A percentile compares a stretch with the other conserved stretches of the same genome.
These are phyloP conservation scores for Pseudogymnoascus sp. DNA, from an alignment of 2,329 filamentous ascomycete species.

Conservation along the genomic window DNA sequence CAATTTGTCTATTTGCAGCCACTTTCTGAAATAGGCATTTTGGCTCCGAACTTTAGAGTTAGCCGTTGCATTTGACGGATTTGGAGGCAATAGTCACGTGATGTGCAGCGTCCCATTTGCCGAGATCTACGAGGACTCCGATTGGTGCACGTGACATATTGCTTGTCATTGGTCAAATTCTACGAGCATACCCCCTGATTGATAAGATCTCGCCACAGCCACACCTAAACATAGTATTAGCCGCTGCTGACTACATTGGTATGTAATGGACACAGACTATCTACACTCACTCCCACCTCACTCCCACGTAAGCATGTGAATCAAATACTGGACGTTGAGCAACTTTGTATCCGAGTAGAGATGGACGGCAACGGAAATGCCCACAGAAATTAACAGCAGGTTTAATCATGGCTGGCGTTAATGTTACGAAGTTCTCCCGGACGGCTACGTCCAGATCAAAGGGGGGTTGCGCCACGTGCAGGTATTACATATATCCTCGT, in stretches of 20 bases:
- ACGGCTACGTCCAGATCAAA: neutral
- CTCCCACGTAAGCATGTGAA: neutral
- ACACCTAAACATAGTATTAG: neutral
- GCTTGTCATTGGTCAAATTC: neutral
- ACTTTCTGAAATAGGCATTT: neutral
- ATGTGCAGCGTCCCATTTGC: neutral
- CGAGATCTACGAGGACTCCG: neutral
- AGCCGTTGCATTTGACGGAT: neutral
- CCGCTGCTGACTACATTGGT: neutral
- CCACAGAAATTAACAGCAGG: neutral
- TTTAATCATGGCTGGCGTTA: neutral
- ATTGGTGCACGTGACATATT: neutral
- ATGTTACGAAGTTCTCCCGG: neutral
- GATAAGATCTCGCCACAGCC: neutral
- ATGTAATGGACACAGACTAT: neutral
- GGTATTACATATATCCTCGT: neutral
- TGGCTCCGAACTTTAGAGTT: neutral
- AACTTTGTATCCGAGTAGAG: neutral
- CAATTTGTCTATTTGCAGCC: neutral
- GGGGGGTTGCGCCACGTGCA: slow-evolving; percentile 5
- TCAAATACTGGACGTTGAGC: neutral
- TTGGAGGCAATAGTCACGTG: neutral
- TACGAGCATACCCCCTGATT: neutral
- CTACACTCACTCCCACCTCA: neutral
- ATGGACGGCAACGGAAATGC: neutral